Conservation (phyloP, 768 basidiomycete genomes). For the Tephrocybe sp. region DNA sequence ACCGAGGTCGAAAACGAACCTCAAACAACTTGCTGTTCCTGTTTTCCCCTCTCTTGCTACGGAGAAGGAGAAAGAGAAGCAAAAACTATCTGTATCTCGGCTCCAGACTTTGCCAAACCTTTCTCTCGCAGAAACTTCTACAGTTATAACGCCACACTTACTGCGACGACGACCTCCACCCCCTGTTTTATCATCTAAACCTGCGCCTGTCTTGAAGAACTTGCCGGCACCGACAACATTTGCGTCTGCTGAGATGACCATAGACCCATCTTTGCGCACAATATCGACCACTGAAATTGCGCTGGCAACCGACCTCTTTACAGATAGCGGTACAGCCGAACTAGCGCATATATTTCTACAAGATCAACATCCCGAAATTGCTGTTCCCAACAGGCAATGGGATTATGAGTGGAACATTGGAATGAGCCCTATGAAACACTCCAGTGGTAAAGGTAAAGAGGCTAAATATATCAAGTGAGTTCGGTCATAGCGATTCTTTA, state of each 20-base stretch:
- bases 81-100: neutral
- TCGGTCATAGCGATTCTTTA: neutral
- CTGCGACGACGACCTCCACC: constrained; percentile 9
- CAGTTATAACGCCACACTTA: neutral
- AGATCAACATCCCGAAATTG: constrained; percentile 41
- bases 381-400: constrained; percentile 24
- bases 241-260: constrained; percentile 17
- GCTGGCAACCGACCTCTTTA: constrained; percentile 49
- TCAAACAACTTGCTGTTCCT: constrained; percentile 16
- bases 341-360: constrained; percentile 53
- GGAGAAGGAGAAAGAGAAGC: constrained; percentile 10
- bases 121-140: constrained; percentile 1
- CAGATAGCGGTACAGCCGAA: constrained; percentile 49
- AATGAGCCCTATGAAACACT: constrained; percentile 47
- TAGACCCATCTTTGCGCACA: constrained; percentile 41
- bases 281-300: constrained; percentile 56
- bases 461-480: constrained; percentile 50
- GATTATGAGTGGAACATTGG: constrained; percentile 49
- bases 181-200: constrained; percentile 15
- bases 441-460: constrained; percentile 34
- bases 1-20: constrained; percentile 7
- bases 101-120: constrained; percentile 11
- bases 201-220: constrained; percentile 16
- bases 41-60: neutral
- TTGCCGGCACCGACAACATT: constrained; percentile 27